Evolutionary conservation across 345 rosid genomes (phyloP), one percentile per base, ranked within the genome.

Genomic region (Cardiospermum halicacabum): DNA sequence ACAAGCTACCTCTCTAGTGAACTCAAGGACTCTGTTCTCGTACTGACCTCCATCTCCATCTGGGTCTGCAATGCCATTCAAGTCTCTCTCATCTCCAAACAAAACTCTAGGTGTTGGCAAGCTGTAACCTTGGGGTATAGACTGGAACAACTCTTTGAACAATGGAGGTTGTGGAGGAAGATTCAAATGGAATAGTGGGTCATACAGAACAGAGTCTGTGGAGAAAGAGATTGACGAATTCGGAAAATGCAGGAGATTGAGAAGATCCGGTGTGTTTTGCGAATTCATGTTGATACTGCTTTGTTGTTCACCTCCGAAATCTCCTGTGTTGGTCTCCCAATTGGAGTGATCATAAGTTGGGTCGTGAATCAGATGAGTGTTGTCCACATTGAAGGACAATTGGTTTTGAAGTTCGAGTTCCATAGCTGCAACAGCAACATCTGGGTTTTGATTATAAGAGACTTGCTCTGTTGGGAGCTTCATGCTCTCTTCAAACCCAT

Each of bases 161-260:
- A 84, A 60, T 15, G 88, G 87, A 66, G 92, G 87, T 51, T 84
- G 89, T 43, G 84, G 87, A n/a, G 87, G 80, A 32, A 83, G 73
- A 74, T 83, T 80, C 42, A 84, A 66, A 75, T 80, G 83, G 68
- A 77, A 81, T 7, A 82, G 77, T 0, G 87, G 84, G 63, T 88
- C 91, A 48, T 80, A 85, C 11, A 80, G 40, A n/a, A 79, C 60
- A 37, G 89, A 73, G 51, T 22, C 24, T 34, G 58, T 64, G 42
- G 74, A 66, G 71, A 82, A 72, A 50, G 86, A 68, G 19, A 81
- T 62, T 11, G 88, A 70, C 7, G 85, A 67, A 72, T 72, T 74
- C n/a, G 87, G 79, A 4, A 85, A 62, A 57, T 81, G 81, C 67
- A 84, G 73, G 54, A 90, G 90, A 71, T 78, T 85, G 28, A 85